These are phyloP conservation scores for Ustilago bromivora DNA, from an alignment of 1,284 basidiomycete species.

Conservation along the genomic window DNA sequence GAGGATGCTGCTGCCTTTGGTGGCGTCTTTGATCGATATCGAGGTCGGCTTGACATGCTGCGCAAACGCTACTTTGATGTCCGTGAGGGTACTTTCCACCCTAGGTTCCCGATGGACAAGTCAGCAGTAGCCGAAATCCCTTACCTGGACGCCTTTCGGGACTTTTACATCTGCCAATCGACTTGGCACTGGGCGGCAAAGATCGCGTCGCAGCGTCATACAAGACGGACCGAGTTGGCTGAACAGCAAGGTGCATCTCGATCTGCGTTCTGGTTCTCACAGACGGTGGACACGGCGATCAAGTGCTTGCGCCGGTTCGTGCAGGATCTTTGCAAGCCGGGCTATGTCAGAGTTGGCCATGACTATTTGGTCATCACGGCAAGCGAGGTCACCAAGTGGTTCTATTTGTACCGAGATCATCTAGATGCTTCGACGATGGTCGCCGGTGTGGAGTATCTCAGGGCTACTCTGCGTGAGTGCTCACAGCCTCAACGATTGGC, in stretches of 20 bases:
- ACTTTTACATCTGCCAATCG: conserved; percentile 46
- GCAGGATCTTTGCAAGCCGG: conserved; percentile 37
- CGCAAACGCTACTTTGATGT: conserved; percentile 43
- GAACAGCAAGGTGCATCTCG: conserved; percentile 26
- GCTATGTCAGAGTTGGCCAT: conserved; percentile 46
- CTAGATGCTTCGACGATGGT: conserved; percentile 32
- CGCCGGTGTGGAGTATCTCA: conserved; percentile 28
- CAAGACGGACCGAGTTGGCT: conserved; percentile 12
- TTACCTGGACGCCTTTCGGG: conserved; percentile 41
- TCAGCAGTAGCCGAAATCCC: conserved; percentile 45
- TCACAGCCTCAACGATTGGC: conserved; percentile 39
- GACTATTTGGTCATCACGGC: conserved; percentile 50
- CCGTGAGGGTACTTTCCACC: conserved; percentile 26
- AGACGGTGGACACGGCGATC: conserved; percentile 38
- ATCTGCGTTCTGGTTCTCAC: conserved; percentile 46
- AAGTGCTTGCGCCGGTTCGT: conserved; percentile 37
- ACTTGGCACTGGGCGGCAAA: conserved; percentile 52
- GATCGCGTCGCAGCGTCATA: conserved; percentile 12
- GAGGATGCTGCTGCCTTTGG: conserved; percentile 41
- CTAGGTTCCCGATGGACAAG: conserved; percentile 45
- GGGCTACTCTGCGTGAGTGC: conserved; percentile 35
- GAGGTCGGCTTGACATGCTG: conserved; percentile 25
- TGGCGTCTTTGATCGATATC: conserved; percentile 40
- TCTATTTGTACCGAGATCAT: conserved; percentile 46
- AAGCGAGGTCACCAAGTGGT: conserved; percentile 48